These are phyloP conservation scores for Lachnellula subtilissima DNA, from an alignment of 2,329 filamentous ascomycete genomes.

Conservation along the genomic window DNA sequence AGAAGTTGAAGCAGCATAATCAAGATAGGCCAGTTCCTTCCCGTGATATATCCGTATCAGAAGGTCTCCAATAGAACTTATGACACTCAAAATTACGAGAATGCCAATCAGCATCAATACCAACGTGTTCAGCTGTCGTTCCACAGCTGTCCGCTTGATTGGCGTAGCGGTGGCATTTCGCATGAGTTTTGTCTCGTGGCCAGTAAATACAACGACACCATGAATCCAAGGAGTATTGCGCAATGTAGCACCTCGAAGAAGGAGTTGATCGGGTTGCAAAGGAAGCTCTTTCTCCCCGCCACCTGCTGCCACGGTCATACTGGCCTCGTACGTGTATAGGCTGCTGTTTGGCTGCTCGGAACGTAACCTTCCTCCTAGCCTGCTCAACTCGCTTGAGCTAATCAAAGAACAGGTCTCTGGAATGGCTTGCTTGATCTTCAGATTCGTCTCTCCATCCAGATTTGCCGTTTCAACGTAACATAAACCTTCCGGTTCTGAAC, in stretches of 20 bases:
- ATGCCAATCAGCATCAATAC: slow-evolving; percentile 87
- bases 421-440: slow-evolving; percentile 97
- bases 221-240: slow-evolving; percentile 97
- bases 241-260: slow-evolving; percentile 87
- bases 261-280: slow-evolving; percentile 83
- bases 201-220: slow-evolving; percentile 92
- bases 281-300: slow-evolving; percentile 91
- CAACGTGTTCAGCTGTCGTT: slow-evolving; percentile 87
- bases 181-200: slow-evolving; percentile 98
- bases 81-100: slow-evolving; percentile 75
- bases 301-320: slow-evolving; percentile 82
- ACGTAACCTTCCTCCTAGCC: slow-evolving; percentile 78
- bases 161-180: slow-evolving; percentile 94
- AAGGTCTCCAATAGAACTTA: slow-evolving; percentile 88
- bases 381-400: slow-evolving; percentile 77
- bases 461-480: slow-evolving; percentile 99
- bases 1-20: slow-evolving; percentile 56
- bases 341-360: slow-evolving; percentile 98
- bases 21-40: slow-evolving; percentile 65
- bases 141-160: slow-evolving; percentile 96
- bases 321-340: slow-evolving; percentile 96
- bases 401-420: slow-evolving; percentile 88
- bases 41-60: slow-evolving; percentile 65
- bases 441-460: slow-evolving; percentile 92
- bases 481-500: slow-evolving; percentile 92